Conservation (phyloP, 257 asterid genomes). For the Primulina huaijiensis region DNA sequence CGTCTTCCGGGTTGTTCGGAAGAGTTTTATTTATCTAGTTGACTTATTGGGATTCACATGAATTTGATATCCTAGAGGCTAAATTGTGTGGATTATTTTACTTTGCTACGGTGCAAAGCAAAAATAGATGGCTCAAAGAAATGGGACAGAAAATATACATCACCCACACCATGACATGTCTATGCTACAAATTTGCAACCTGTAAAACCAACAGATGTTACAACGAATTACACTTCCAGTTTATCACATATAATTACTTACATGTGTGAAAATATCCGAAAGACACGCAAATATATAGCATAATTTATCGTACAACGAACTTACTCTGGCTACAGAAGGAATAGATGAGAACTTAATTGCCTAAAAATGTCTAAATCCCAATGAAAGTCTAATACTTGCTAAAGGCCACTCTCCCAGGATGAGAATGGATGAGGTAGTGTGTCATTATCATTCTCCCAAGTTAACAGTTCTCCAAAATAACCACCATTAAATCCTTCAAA, state of each 20-base stretch:
- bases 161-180: too few species aligned
- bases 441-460: slow-evolving; percentile 33
- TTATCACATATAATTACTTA: background rate
- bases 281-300: background rate
- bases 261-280: background rate
- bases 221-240: background rate
- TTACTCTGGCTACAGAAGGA: background rate
- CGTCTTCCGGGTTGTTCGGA: too few species aligned
- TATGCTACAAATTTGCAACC: background rate
- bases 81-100: too few species aligned
- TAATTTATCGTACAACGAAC: background rate
- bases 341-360: background rate
- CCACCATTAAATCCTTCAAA: slow-evolving; percentile 21
- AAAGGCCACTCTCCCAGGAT: slow-evolving; percentile 54
- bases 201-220: background rate
- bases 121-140: too few species aligned
- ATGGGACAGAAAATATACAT: too few species aligned
- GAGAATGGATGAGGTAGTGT: slow-evolving; percentile 64
- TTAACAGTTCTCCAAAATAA: slow-evolving; percentile 30
- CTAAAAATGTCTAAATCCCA: background rate
- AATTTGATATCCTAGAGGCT: too few species aligned
- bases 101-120: too few species aligned
- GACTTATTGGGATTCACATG: too few species aligned
- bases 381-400: slow-evolving; percentile 11
- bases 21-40: too few species aligned